A percentile compares a stretch with the other conserved stretches of the same genome.
phyloP scores from a whole-genome alignment of 768 basidiomycete genomes.

The Coprinellus aureogranulatus region DNA sequence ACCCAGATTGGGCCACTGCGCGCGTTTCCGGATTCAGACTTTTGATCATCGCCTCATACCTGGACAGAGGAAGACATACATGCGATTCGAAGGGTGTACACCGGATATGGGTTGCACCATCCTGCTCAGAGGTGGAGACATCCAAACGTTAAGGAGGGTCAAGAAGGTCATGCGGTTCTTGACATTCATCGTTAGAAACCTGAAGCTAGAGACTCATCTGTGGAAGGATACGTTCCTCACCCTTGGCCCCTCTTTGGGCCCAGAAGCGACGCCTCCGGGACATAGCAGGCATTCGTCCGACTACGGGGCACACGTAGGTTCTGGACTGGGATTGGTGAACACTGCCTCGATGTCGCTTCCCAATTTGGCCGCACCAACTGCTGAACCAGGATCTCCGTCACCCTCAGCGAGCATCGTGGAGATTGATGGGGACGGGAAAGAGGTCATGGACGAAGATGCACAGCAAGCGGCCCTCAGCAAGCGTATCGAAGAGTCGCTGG shows the following conservation, averaged over 20 bases:
- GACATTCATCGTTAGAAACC: slow-evolving; percentile 86
- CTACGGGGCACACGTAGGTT: slow-evolving; percentile 12
- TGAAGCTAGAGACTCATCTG: slow-evolving; percentile 91
- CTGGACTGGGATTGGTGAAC: not conserved
- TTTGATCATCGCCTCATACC: slow-evolving; percentile 94
- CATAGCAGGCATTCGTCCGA: not conserved
- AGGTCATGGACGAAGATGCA: slow-evolving; percentile 62
- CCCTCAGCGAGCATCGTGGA: not conserved
- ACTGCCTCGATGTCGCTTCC: slow-evolving; percentile 7
- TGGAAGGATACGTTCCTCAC: slow-evolving; percentile 88
- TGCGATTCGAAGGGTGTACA: slow-evolving; percentile 97
- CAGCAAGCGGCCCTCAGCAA: slow-evolving; percentile 67
- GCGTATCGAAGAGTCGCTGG: slow-evolving; percentile 78
- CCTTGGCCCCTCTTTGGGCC: slow-evolving; percentile 55
- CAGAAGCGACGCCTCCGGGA: slow-evolving; percentile 60
- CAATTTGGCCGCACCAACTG: too few relatives aligned
- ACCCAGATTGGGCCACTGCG: slow-evolving; percentile 85
- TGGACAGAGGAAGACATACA: slow-evolving; percentile 91
- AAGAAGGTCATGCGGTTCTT: slow-evolving; percentile 94
- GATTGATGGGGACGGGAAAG: slow-evolving; percentile 25
- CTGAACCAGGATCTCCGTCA: not conserved
- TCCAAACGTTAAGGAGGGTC: slow-evolving; percentile 75
- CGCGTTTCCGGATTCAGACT: slow-evolving; percentile 83
- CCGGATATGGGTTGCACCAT: slow-evolving; percentile 94
- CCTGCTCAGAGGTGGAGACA: slow-evolving; percentile 82